These are phyloP conservation scores for Boletus coccyginus DNA, from an alignment of 768 basidiomycete species.

Conservation along the genomic window DNA sequence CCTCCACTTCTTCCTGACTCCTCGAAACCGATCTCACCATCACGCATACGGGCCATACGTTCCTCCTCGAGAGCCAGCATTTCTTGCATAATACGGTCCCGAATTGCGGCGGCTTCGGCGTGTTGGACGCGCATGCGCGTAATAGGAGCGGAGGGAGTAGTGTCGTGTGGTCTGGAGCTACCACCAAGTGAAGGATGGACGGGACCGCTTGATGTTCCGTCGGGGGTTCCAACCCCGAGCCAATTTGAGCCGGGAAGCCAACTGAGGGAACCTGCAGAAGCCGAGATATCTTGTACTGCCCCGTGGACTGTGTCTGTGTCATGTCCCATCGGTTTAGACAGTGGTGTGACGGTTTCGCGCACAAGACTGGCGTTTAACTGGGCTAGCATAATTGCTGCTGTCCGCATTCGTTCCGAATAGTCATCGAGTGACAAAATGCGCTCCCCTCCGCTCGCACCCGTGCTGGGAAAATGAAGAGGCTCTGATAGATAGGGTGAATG, in stretches of 20 bases:
- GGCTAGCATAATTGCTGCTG: conserved; percentile 97
- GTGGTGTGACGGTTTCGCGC: conserved; percentile 45
- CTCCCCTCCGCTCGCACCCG: conserved; percentile 6
- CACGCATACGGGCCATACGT: conserved; percentile 90
- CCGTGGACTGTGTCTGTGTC: conserved; percentile 1
- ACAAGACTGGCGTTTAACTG: conserved; percentile 85
- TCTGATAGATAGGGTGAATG: conserved; percentile 2
- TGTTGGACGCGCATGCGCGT: conserved; percentile 73
- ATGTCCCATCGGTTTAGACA: conserved; percentile 13
- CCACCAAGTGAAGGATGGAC: conserved; percentile 33
- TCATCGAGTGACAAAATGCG: conserved; percentile 79
- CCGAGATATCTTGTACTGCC: conserved; percentile 9
- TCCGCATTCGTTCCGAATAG: conserved; percentile 97
- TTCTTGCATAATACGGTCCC: conserved; percentile 96
- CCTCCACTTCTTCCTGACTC: conserved; percentile 43
- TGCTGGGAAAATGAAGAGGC: conserved; percentile 1
- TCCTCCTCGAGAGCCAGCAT: conserved; percentile 97
- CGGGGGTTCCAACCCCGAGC: conserved; percentile 32
- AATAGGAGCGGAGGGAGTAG: conserved; percentile 31
- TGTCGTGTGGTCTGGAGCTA: conserved; percentile 18
- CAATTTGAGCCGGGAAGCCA: conserved; percentile 59
- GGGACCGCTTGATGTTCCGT: conserved; percentile 23
- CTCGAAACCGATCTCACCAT: conserved; percentile 60
- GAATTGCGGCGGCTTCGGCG: conserved; percentile 84
- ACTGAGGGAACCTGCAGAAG: conserved; percentile 36